Evolutionary conservation across 176 grass and related monocot species (phyloP), one percentile per base, ranked within the genome.

Genomic region (Oryza longistaminata): DNA sequence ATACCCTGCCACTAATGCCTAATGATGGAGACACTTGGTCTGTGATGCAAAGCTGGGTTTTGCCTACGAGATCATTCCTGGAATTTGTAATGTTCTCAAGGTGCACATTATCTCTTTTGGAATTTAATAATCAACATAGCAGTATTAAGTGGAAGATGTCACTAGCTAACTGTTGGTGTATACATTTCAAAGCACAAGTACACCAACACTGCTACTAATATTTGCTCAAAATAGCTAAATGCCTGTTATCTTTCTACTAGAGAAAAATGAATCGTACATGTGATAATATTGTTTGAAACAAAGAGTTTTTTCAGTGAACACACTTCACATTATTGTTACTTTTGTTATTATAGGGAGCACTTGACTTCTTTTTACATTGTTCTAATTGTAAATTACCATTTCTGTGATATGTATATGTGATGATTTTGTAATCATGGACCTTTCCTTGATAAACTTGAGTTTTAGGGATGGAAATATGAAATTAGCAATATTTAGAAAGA

Each of bases 11-110:
- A 52, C 83, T 11, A 76, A 99, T 99, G 97, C 88, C 91, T 73
- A 89, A 88, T 90, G 88, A 89, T 79, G 90, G 89, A 68, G 77
- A 88, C 75, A 92, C 93, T 9, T 99, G 97, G 97, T 94, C 97
- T 76, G 88, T 96, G 50, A 99, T 94, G 93, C 92, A 96, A 88
- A 99, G 93, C 75, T 99, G 97, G 97, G 88, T 88, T 91, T 74
- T 99, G 73, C 90, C 97, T 46, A 99, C 97, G 24, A 87, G 84
- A 53, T 99, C 97, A 58, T 99, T 96, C 68, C 76, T 99, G 34
- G 97, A 99, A 86, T 99, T 99, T 88, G 88, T 99, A 67, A 96
- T 99, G 97, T 99, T 99, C 81, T 99, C 97, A 75, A 92, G 97
- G 97, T 99, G 81, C 55, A 31, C 4, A 37, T 84, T 72, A 48